Evolutionary conservation across 768 basidiomycete species (phyloP), one percentile per base, ranked within the genome.

Genomic region (Amanita polypyramis): DNA sequence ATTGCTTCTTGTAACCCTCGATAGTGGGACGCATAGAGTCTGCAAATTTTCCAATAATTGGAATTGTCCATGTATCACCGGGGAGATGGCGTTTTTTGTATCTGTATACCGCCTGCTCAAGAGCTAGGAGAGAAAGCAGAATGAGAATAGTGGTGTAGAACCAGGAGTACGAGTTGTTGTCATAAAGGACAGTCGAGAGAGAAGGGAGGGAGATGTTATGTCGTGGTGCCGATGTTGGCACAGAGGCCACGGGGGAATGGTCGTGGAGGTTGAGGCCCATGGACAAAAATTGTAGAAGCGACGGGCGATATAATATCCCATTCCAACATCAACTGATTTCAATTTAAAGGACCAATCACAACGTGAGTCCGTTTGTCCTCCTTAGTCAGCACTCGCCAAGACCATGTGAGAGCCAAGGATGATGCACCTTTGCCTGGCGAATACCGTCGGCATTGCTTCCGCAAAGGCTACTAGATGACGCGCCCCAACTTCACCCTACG

Each of bases 41-140:
- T 4, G 85, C 81, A 57, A 97, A 96, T 65, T 93, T 93, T 49
- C 96, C 96, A 48, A 99, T 97, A 58, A 99, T 58, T n/a, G 96
- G 96, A 54, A 96, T 93, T 10, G 92, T 96, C 93, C 92, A 97
- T 60, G 64, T 72, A 39, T 75, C 79, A 5, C 95, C 95, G 0
- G 95, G 93, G 5, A 97, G 76, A 56, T 85, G 77, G 15, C 74
- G 77, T 60, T 98, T 98, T 70, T 96, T 94, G 60, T 75, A 76
- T 30, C 95, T 73, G 65, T 95, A 99, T 15, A 93, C 77, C 27
- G 76, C 70, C 68, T 96, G 93, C 60, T 99, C 95, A 45, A 95
- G 72, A 39, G 79, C 68, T 43, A 99, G 80, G 35, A 99, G 77
- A 10, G 84, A 70, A 43, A 78, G 63, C 50, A 96, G 54, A 57